Evolutionary conservation across 225 moss, liverwort and hornwort species (phyloP).

Genomic region (Lunularia cruciata): DNA sequence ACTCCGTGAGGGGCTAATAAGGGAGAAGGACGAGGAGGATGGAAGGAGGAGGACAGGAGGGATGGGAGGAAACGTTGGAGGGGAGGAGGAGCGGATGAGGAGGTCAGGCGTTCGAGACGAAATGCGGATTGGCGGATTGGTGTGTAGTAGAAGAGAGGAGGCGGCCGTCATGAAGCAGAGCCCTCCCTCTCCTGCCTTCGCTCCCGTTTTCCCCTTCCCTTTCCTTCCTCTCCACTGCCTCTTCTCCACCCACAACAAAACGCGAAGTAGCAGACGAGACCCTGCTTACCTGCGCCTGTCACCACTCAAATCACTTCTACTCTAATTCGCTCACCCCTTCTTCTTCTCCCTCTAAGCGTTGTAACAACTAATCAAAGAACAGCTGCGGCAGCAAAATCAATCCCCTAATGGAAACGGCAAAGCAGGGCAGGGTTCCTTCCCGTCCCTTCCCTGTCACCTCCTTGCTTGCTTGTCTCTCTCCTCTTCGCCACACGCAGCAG

Average conservation of each 20-base stretch:
- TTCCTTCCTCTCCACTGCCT: neutral
- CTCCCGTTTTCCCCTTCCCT: neutral
- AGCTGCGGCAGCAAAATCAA: too few relatives aligned
- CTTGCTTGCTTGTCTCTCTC: too few relatives aligned
- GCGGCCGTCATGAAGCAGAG: slow-evolving; percentile 19
- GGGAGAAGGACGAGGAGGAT: neutral
- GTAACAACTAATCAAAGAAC: too few relatives aligned
- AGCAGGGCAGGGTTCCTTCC: too few relatives aligned
- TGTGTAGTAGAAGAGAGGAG: neutral
- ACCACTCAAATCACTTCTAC: neutral
- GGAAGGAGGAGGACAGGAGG: too few relatives aligned
- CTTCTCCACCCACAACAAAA: too few relatives aligned
- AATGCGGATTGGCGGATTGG: neutral
- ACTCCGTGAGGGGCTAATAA: neutral
- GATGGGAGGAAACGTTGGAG: neutral
- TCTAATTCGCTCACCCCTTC: neutral
- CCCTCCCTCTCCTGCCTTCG: too few relatives aligned
- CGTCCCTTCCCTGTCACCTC: too few relatives aligned
- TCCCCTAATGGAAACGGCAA: too few relatives aligned
- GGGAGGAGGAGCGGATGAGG: neutral
- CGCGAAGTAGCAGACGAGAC: too few relatives aligned
- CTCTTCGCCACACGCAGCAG: too few relatives aligned
- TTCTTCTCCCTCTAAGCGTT: too few relatives aligned
- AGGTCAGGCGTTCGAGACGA: neutral
- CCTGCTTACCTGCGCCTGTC: neutral